These are phyloP conservation scores for Trichosanthes truncata DNA, from an alignment of 306 rosid genomes.

Conservation along the genomic window DNA sequence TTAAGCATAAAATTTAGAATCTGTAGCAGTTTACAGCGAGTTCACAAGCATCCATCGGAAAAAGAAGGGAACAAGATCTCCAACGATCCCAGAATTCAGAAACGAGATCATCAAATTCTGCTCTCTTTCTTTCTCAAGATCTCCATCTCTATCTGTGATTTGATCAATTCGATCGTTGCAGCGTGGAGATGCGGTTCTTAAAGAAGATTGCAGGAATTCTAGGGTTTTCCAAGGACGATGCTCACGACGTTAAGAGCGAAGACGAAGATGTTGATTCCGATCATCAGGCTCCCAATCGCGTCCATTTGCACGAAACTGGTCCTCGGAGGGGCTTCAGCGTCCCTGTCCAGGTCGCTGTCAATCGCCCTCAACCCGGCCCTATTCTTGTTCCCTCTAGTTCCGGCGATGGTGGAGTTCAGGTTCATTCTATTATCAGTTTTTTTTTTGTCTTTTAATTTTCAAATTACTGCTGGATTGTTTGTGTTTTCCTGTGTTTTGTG, in stretches of 20 bases:
- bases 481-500: neutral
- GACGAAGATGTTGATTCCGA: constrained; percentile 25
- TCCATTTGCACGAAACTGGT: constrained; percentile 36
- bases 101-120: neutral
- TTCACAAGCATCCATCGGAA: neutral
- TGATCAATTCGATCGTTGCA: constrained; percentile 7
- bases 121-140: neutral
- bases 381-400: constrained; percentile 48
- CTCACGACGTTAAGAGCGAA: constrained; percentile 35
- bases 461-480: neutral
- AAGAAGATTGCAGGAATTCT: constrained; percentile 39
- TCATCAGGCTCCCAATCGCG: constrained; percentile 24
- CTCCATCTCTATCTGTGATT: constrained; percentile 7
- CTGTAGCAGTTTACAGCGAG: neutral
- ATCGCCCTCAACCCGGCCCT: constrained; percentile 51
- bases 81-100: neutral
- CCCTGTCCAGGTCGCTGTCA: constrained; percentile 52
- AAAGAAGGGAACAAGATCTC: neutral
- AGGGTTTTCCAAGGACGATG: constrained; percentile 56
- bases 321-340: constrained; percentile 70
- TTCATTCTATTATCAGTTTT: constrained; percentile 1
- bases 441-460: neutral
- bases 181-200: constrained; percentile 37
- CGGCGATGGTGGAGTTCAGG: constrained; percentile 84
- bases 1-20: no score